These are phyloP conservation scores for Mycena leptocephala DNA, from an alignment of 768 basidiomycete species.

Conservation along the genomic window DNA sequence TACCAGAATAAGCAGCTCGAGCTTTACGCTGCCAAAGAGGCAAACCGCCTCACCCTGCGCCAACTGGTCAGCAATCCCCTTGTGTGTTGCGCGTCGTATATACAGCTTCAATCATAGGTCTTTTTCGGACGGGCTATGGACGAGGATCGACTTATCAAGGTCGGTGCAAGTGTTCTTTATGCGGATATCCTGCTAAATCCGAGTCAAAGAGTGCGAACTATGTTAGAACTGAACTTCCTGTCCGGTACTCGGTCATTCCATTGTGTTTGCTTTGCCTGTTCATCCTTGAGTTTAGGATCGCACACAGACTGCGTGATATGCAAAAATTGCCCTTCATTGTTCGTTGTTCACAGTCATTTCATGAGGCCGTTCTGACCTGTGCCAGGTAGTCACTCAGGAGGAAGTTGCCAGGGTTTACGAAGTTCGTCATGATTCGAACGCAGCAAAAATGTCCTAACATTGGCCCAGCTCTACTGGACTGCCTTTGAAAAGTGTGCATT, in stretches of 20 bases:
- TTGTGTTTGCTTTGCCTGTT: background rate
- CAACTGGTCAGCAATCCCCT: constrained; percentile 73
- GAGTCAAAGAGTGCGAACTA: constrained; percentile 85
- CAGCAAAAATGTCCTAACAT: constrained; percentile 13
- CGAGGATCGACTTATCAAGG: constrained; percentile 84
- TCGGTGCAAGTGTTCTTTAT: constrained; percentile 41
- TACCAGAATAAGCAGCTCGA: constrained; percentile 91
- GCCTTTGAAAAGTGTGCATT: constrained; percentile 84
- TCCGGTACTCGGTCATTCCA: constrained; percentile 57
- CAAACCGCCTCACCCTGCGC: constrained; percentile 81
- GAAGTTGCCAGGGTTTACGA: constrained; percentile 89
- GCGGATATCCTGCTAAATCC: constrained; percentile 2
- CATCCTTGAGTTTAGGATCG: constrained; percentile 58
- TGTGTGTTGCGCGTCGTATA: background rate
- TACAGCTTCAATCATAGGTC: constrained; percentile 61
- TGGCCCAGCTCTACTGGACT: constrained; percentile 84
- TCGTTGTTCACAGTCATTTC: background rate
- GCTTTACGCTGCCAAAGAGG: constrained; percentile 82
- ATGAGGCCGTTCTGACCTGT: background rate
- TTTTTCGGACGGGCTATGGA: constrained; percentile 92
- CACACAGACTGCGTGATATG: constrained; percentile 89
- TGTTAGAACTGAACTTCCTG: constrained; percentile 90
- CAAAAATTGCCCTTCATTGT: constrained; percentile 91
- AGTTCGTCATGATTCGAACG: constrained; percentile 58
- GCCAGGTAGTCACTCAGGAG: constrained; percentile 79